A percentile compares a stretch with the other conserved stretches of the same genome.
Evolutionary conservation across 805 yeast genomes (phyloP).

Genomic region (Metschnikowia anglica): DNA sequence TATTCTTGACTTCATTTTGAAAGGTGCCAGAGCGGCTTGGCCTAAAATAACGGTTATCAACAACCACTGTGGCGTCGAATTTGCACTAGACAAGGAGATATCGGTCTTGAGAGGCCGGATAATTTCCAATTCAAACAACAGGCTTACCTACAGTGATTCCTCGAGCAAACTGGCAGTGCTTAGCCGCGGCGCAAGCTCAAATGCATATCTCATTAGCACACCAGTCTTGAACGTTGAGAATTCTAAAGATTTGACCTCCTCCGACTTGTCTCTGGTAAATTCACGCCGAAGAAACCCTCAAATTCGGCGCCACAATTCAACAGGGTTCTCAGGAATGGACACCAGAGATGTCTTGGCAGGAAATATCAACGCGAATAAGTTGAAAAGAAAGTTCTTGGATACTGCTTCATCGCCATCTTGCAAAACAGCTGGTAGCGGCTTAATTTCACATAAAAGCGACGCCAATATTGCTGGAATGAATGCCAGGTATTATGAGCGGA

Average conservation of each 20-base stretch:
- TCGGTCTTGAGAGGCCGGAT: conserved; percentile 61
- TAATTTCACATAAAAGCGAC: conserved; percentile 11
- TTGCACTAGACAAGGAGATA: conserved; percentile 80
- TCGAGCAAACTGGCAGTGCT: conserved; percentile 4
- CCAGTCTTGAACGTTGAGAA: conserved; percentile 14
- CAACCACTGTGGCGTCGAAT: conserved; percentile 88
- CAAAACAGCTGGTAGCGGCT: conserved; percentile 7
- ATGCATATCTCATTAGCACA: conserved; percentile 17
- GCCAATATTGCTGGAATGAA: conserved; percentile 11
- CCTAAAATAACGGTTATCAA: conserved; percentile 81
- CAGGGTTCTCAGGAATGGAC: conserved; percentile 12
- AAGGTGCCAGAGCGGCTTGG: conserved; percentile 95
- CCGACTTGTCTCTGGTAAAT: not conserved
- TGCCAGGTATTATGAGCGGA: conserved; percentile 5
- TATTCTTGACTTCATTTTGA: conserved; percentile 61
- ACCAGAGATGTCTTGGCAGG: conserved; percentile 3
- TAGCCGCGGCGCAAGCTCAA: conserved; percentile 13
- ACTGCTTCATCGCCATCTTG: conserved; percentile 8
- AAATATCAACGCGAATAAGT: conserved; percentile 1
- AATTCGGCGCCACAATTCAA: conserved; percentile 17
- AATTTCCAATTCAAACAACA: conserved; percentile 34
- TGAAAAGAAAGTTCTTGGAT: conserved; percentile 4
- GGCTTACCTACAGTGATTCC: conserved; percentile 13
- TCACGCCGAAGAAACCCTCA: conserved; percentile 8
- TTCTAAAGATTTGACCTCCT: not conserved